Percentiles rank a stretch among this genome's conserved stretches.
These are phyloP conservation scores for Medicago lupulina DNA, from an alignment of 306 rosid genomes.

Conservation along the genomic window DNA sequence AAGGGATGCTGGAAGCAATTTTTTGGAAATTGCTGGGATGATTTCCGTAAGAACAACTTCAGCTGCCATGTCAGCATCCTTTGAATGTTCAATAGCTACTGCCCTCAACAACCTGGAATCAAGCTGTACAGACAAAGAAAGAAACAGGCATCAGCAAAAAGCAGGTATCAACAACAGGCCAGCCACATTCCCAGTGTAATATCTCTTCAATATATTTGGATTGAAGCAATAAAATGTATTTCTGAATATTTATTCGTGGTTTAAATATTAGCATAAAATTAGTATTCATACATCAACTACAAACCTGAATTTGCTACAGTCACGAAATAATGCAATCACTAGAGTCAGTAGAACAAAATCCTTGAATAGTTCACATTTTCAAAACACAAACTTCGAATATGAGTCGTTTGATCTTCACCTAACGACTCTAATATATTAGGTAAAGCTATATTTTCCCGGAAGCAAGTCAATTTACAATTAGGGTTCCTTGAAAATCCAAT, in stretches of 20 bases:
- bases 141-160: constrained; percentile 7
- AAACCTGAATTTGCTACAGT: neutral
- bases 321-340: neutral
- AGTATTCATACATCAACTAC: neutral
- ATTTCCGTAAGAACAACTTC: constrained; percentile 66
- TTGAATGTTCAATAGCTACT: constrained; percentile 81
- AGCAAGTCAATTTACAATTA: neutral
- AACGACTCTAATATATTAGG: neutral
- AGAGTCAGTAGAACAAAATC: neutral
- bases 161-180: neutral
- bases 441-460: neutral
- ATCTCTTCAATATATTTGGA: neutral
- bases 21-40: constrained; percentile 54
- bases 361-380: neutral
- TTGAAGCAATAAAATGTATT: neutral
- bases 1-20: constrained; percentile 12
- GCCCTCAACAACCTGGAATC: constrained; percentile 81
- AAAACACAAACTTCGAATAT: neutral
- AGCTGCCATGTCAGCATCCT: constrained; percentile 75
- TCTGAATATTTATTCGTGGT: neutral
- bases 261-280: constrained; percentile 3
- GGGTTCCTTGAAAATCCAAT: neutral
- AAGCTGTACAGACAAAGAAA: constrained; percentile 52
- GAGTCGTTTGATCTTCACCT: neutral
- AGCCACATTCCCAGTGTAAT: neutral